Evolutionary conservation across 768 basidiomycete species (phyloP).

Genomic region (Tricholoma bakamatsutake): DNA sequence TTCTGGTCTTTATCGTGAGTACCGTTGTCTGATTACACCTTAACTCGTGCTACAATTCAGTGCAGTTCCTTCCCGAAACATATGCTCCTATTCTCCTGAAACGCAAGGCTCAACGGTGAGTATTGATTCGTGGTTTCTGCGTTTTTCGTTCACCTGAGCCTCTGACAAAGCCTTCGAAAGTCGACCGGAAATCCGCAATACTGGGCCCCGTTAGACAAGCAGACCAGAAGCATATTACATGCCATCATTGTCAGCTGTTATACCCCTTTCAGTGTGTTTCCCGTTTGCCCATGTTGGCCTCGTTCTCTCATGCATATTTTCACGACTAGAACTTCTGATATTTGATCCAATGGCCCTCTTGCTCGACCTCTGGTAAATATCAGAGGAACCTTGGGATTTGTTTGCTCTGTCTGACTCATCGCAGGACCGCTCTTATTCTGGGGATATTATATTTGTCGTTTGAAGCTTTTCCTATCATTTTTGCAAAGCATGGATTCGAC

Average conservation of each 20-base stretch:
- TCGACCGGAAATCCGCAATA: slow-evolving; percentile 46
- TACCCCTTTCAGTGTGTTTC: slow-evolving; percentile 62
- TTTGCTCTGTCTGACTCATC: slow-evolving; percentile 7
- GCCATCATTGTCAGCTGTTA: slow-evolving; percentile 57
- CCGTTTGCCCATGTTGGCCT: background rate
- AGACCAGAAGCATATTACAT: slow-evolving; percentile 33
- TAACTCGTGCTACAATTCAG: background rate
- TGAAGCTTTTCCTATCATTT: slow-evolving; percentile 53
- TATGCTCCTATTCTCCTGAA: slow-evolving; percentile 57
- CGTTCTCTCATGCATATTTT: background rate
- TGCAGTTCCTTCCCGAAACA: slow-evolving; percentile 66
- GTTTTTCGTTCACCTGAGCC: slow-evolving; percentile 2
- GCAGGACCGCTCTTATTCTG: slow-evolving; percentile 53
- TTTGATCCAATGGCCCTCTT: slow-evolving; percentile 72
- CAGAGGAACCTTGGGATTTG: background rate
- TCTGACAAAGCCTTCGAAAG: slow-evolving; percentile 41
- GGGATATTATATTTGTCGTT: slow-evolving; percentile 63
- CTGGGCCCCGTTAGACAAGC: slow-evolving; percentile 55
- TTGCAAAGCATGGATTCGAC: slow-evolving; percentile 43
- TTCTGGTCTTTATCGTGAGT: slow-evolving; percentile 47
- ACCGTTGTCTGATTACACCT: background rate
- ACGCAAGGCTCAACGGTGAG: slow-evolving; percentile 49
- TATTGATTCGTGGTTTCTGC: background rate
- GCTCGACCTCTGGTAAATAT: slow-evolving; percentile 59
- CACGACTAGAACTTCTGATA: slow-evolving; percentile 45